A percentile compares a stretch with the other conserved stretches of the same genome.
Conservation (phyloP, 78 protist species). For the Protostelium mycophagum region DNA sequence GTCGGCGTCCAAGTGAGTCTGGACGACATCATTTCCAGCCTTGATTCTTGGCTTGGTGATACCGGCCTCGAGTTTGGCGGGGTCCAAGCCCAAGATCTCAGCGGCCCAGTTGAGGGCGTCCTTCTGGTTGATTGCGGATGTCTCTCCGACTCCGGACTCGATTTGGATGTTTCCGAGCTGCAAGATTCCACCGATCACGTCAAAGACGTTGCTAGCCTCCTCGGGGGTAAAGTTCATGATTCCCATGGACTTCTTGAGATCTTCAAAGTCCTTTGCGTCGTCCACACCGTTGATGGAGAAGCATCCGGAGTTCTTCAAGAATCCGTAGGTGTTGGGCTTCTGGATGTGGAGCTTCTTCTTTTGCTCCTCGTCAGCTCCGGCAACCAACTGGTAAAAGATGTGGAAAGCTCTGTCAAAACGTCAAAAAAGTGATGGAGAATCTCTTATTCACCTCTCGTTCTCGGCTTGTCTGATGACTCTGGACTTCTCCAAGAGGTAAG, state of each 20-base stretch:
- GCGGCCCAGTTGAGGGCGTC: constrained; percentile 36
- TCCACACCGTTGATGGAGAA: constrained; percentile 44
- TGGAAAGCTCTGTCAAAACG: no score
- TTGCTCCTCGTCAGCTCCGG: constrained; percentile 67
- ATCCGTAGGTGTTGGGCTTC: constrained; percentile 52
- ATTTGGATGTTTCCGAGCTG: constrained; percentile 81
- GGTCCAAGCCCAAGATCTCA: constrained; percentile 43
- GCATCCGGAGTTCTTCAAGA: constrained; percentile 45
- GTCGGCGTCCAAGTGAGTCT: constrained; percentile 57
- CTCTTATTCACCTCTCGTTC: no score
- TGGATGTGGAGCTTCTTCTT: constrained; percentile 38
- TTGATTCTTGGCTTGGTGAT: constrained; percentile 68
- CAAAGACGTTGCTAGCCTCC: constrained; percentile 48
- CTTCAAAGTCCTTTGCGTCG: constrained; percentile 50
- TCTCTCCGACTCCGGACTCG: constrained; percentile 45
- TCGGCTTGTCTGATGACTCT: constrained; percentile 79
- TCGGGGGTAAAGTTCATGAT: constrained; percentile 63
- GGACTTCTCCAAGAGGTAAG: constrained; percentile 91
- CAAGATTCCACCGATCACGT: constrained; percentile 74
- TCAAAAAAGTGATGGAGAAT: constrained; percentile 83
- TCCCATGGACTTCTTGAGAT: constrained; percentile 55
- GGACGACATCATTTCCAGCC: constrained; percentile 78
- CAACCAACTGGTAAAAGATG: constrained; percentile 93
- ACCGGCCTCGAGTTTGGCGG: constrained; percentile 25
- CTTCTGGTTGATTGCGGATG: constrained; percentile 36